phyloP scores from a whole-genome alignment of 2,329 filamentous ascomycete species.

The Lasiodiplodia sp. region DNA sequence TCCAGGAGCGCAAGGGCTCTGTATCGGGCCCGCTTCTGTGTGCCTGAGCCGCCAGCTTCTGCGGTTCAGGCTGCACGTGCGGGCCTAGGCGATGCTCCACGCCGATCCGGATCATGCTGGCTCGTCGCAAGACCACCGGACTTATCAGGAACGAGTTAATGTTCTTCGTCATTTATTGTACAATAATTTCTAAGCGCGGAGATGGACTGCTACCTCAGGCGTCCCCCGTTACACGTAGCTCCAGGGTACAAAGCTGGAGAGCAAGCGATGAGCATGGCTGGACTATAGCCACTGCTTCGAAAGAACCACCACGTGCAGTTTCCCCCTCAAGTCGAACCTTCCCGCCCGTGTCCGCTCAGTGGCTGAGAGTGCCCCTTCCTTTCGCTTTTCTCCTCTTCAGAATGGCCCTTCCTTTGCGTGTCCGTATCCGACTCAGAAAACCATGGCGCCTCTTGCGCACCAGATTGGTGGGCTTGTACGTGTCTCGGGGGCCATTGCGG shows the following conservation, averaged over 20 bases:
- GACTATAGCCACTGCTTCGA: too few species aligned
- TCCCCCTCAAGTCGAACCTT: background rate
- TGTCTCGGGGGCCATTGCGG: conserved; percentile 59
- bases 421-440: conserved; percentile 62
- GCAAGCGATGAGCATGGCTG: too few species aligned
- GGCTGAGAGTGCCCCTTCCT: conserved; percentile 48
- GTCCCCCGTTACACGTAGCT: background rate
- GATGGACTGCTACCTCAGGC: background rate
- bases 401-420: conserved; percentile 61
- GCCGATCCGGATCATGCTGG: background rate
- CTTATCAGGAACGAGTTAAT: background rate
- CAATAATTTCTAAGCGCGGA: background rate
- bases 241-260: background rate
- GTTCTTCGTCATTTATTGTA: conserved; percentile 3
- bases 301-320: background rate
- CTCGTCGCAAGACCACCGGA: background rate
- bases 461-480: conserved; percentile 65
- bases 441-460: conserved; percentile 69
- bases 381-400: conserved; percentile 62
- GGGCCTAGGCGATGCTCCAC: conserved; percentile 1
- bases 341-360: conserved; percentile 3
- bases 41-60: background rate
- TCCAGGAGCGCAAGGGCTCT: background rate
- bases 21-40: background rate
- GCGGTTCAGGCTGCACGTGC: conserved; percentile 1